Evolutionary conservation across 805 yeast genomes (phyloP), one percentile per base, ranked within the genome.

Genomic region (Candida loeiensis): DNA sequence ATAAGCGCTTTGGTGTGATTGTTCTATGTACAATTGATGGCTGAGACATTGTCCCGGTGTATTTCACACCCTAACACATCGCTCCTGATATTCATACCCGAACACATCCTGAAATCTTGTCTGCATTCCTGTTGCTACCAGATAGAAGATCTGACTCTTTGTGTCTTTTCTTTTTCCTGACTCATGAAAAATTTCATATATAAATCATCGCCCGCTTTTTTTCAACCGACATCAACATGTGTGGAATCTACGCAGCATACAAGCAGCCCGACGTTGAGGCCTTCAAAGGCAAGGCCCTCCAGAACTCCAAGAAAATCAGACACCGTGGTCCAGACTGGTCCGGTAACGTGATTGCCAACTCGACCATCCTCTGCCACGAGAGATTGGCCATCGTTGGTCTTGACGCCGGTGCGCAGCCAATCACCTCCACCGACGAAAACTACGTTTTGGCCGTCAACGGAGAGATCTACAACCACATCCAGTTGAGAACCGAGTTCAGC

Each of bases 301-400:
- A 87, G 63, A 76, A 87, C 62, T 77, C 98, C 47, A 91, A 88
- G 67, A 79, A 90, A 69, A 84, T 91, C 63, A 82, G 99, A 72
- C 99, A 93, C 69, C 83, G 99, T 69, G 99, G 99, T 58, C 99
- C 99, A 52, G 99, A 93, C 69, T 93, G 99, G 99, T 77, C 89
- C 27, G 99, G 99, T 58, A 89, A 88, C 80, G 63, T 76, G 49
- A 69, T 77, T 50, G 80, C 81, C 60, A 86, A 86, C 81, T 63
- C 72, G 49, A 87, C 97, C 35, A 82, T 93, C 51, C 68, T 93
- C 51, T 82, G 85, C 54, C 99, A 93, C 64, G 99, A 93, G 74
- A 86, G 99, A 74, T 76, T 93, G 62, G 95, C 98, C 50, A 90
- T 93, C 61, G 99, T 93, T 46, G 99, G 99, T 54, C 75, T 93